These are phyloP conservation scores for Berberis vulgaris DNA, from an alignment of 164 flowering plant species.

Conservation along the genomic window DNA sequence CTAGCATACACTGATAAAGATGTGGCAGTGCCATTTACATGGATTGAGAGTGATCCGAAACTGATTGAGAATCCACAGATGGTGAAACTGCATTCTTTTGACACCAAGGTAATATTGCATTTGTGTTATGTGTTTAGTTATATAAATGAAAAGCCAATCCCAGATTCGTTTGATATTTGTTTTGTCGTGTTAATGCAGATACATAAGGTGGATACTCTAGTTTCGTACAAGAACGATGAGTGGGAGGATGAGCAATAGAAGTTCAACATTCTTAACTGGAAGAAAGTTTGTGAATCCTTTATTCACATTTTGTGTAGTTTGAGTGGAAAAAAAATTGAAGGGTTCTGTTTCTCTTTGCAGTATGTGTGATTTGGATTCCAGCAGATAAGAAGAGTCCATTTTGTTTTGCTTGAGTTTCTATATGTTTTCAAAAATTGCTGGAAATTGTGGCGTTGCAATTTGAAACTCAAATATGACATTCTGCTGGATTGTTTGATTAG, in stretches of 20 bases:
- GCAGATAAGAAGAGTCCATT: too few relatives aligned
- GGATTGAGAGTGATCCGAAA: conserved; percentile 97
- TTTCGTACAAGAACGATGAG: conserved; percentile 90
- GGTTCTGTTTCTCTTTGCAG: too few relatives aligned
- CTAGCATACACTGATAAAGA: conserved; percentile 90
- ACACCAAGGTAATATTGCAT: conserved; percentile 57
- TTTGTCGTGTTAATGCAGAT: conserved; percentile 45
- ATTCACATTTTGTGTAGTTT: conserved; percentile 21
- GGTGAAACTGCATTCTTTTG: conserved; percentile 95
- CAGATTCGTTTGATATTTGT: not conserved
- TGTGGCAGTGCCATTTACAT: conserved; percentile 78
- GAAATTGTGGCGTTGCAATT: too few relatives aligned
- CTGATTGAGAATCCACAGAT: conserved; percentile 89
- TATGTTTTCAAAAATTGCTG: too few relatives aligned
- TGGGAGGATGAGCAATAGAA: conserved; percentile 50
- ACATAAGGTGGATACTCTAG: conserved; percentile 92
- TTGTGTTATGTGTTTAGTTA: not conserved
- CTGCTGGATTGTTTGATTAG: too few relatives aligned
- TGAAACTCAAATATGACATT: too few relatives aligned
- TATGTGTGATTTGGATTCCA: too few relatives aligned
- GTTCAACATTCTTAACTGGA: not conserved
- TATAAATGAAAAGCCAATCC: not conserved
- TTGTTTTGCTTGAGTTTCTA: too few relatives aligned
- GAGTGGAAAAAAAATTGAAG: not conserved
- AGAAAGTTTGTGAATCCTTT: conserved; percentile 34